These are phyloP conservation scores for Fremontodendron californicum DNA, from an alignment of 345 rosid genomes.

Conservation along the genomic window DNA sequence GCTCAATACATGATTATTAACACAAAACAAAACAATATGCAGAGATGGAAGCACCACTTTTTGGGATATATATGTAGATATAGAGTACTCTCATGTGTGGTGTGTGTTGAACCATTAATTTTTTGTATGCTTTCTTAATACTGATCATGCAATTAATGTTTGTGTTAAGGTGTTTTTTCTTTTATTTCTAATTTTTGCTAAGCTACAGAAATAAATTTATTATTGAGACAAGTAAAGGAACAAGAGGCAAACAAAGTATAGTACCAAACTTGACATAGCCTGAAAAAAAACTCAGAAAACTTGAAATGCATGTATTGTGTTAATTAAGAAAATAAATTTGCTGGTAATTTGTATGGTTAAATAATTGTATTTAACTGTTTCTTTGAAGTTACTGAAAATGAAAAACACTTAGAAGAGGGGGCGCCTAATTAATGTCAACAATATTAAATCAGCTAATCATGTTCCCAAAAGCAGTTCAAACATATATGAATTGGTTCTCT, in stretches of 20 bases:
- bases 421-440: background rate
- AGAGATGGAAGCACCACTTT: background rate
- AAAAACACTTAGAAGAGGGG: background rate
- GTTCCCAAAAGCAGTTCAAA: background rate
- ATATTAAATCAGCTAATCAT: background rate
- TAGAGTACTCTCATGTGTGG: background rate
- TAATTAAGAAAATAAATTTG: background rate
- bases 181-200: background rate
- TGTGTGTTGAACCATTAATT: background rate
- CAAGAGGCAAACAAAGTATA: background rate
- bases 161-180: background rate
- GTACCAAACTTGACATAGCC: background rate
- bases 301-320: background rate
- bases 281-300: background rate
- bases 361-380: background rate
- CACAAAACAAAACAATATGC: too few species aligned
- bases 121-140: background rate
- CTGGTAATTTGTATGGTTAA: background rate
- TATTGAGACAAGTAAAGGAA: background rate
- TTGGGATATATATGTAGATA: background rate
- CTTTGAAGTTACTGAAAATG: background rate
- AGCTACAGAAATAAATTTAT: background rate
- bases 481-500: background rate
- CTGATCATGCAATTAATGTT: background rate
- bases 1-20: too few species aligned